Percentiles rank a stretch among this genome's conserved stretches.
phyloP scores from a whole-genome alignment of 1,139 yeast genomes.

The Yamadazyma atlantica region DNA sequence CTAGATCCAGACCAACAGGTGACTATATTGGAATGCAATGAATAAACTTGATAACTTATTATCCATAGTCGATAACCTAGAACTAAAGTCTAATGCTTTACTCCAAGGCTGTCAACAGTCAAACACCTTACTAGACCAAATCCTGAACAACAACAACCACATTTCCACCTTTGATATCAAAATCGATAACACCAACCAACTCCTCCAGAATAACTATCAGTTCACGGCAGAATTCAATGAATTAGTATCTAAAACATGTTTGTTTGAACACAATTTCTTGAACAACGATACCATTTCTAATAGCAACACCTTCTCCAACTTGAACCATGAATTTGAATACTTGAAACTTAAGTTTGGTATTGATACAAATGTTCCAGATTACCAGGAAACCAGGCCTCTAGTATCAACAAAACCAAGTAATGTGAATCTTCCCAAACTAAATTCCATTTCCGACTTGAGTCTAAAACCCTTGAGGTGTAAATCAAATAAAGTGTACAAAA shows the following conservation, averaged over 20 bases:
- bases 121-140: constrained; percentile 20
- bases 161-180: constrained; percentile 29
- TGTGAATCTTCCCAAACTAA: constrained; percentile 32
- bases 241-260: constrained; percentile 32
- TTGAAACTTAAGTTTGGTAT: constrained; percentile 19
- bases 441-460: constrained; percentile 38
- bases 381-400: background rate
- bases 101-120: constrained; percentile 24
- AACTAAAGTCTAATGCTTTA: constrained; percentile 25
- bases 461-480: constrained; percentile 43
- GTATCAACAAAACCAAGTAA: background rate
- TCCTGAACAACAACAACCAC: constrained; percentile 21
- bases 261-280: constrained; percentile 34
- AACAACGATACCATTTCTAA: constrained; percentile 37
- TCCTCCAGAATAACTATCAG: constrained; percentile 23
- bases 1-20: too few species aligned
- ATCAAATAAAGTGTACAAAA: constrained; percentile 33
- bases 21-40: too few species aligned
- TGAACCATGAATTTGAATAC: constrained; percentile 47
- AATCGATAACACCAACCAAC: constrained; percentile 29
- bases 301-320: constrained; percentile 50
- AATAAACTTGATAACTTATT: constrained; percentile 10
- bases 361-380: too few species aligned
- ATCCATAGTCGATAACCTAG: constrained; percentile 23
- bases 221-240: constrained; percentile 28